A percentile compares a stretch with the other conserved stretches of the same genome.
phyloP scores from a whole-genome alignment of 805 yeast genomes.

The Candida pini region DNA sequence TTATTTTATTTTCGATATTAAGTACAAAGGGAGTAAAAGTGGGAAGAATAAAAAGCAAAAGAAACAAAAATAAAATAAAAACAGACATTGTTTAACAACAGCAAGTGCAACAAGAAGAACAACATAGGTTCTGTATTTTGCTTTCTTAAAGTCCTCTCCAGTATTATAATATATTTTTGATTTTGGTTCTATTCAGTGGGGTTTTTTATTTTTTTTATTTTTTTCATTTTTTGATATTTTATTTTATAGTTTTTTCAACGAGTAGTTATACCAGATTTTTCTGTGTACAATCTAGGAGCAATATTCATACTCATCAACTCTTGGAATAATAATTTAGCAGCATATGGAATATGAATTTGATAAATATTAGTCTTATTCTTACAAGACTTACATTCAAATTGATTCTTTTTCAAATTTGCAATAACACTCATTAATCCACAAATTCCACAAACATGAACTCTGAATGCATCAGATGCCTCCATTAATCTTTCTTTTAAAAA shows the following conservation, averaged over 20 bases:
- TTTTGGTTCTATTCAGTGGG: too few species aligned
- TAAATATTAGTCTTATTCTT: constrained; percentile 97
- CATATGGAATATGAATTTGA: constrained; percentile 97
- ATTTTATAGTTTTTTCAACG: constrained; percentile 20
- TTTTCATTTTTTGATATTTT: too few species aligned
- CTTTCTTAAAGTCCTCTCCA: too few species aligned
- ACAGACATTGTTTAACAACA: constrained; percentile 1
- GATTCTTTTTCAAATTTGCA: constrained; percentile 95
- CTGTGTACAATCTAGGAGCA: constrained; percentile 95
- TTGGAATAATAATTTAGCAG: constrained; percentile 96
- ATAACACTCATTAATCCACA: constrained; percentile 98
- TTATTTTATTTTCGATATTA: not conserved
- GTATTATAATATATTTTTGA: too few species aligned
- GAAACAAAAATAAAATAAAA: not conserved
- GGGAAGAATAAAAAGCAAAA: too few species aligned
- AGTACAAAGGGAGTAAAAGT: not conserved
- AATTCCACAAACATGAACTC: constrained; percentile 96
- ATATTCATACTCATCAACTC: constrained; percentile 99
- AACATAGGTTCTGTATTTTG: too few species aligned
- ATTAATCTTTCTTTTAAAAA: constrained; percentile 94
- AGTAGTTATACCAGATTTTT: constrained; percentile 34
- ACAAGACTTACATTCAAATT: constrained; percentile 97
- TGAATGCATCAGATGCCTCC: constrained; percentile 99
- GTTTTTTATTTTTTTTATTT: too few species aligned
- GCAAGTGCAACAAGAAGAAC: not conserved